phyloP scores from a whole-genome alignment of 495 filamentous ascomycete species.

The Neurospora sp. region DNA sequence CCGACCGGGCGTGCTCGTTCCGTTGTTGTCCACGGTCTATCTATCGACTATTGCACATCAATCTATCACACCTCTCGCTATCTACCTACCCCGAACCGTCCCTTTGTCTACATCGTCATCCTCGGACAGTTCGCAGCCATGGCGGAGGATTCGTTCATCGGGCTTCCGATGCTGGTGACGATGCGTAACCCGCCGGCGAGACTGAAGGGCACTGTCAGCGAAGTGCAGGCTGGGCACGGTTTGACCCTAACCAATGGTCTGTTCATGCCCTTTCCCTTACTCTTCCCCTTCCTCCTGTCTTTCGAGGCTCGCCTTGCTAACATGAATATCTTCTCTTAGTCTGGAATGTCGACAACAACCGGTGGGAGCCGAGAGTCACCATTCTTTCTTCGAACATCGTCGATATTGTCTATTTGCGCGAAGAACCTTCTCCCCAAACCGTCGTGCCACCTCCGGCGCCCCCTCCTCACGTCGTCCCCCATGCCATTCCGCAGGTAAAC shows the following conservation, averaged over 20 bases:
- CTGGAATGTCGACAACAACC: conserved; percentile 15
- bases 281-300: background rate
- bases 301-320: background rate
- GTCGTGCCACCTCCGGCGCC: background rate
- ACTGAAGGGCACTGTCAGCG: conserved; percentile 62
- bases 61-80: background rate
- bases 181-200: conserved; percentile 54
- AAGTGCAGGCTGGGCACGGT: conserved; percentile 57
- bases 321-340: conserved; percentile 5
- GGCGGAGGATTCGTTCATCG: conserved; percentile 53
- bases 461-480: background rate
- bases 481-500: background rate
- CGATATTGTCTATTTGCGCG: conserved; percentile 24
- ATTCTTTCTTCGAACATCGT: conserved; percentile 30
- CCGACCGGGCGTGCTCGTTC: background rate
- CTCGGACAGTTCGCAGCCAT: conserved; percentile 8
- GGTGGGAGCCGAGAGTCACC: conserved; percentile 23
- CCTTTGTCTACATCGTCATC: background rate
- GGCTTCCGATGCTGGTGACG: conserved; percentile 67
- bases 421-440: conserved; percentile 3
- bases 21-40: background rate
- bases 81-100: background rate
- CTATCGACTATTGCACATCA: background rate
- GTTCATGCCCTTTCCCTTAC: conserved; percentile 8
- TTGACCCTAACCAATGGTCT: conserved; percentile 73